A percentile compares a stretch with the other conserved stretches of the same genome.
phyloP scores from a whole-genome alignment of 768 basidiomycete genomes.

The Amanita molliuscula region DNA sequence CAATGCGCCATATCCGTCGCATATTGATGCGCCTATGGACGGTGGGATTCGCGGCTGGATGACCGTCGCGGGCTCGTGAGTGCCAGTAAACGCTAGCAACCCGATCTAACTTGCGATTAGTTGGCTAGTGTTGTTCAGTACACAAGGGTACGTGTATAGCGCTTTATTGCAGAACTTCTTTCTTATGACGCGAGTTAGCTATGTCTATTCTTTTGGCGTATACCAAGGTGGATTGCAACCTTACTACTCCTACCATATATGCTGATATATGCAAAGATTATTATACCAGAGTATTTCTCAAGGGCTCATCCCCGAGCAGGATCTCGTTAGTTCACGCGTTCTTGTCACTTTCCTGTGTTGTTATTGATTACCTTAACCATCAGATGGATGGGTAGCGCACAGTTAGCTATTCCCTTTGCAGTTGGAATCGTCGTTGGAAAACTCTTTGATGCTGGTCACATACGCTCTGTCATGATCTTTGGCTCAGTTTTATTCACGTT shows the following conservation, averaged over 20 bases:
- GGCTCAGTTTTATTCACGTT: constrained; percentile 15
- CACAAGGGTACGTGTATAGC: constrained; percentile 28
- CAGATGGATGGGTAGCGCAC: constrained; percentile 42
- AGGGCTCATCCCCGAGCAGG: constrained; percentile 29
- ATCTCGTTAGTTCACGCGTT: constrained; percentile 22
- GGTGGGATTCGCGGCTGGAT: constrained; percentile 32
- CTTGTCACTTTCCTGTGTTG: background rate
- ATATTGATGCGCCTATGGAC: constrained; percentile 15
- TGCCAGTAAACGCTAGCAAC: constrained; percentile 5
- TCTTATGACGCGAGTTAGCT: background rate
- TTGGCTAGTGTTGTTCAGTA: constrained; percentile 35
- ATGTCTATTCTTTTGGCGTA: constrained; percentile 15
- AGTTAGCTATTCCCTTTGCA: constrained; percentile 34
- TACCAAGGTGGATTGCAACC: constrained; percentile 21
- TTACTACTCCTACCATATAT: constrained; percentile 9
- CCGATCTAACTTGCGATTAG: constrained; percentile 11
- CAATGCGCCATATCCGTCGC: background rate
- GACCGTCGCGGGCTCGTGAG: constrained; percentile 34
- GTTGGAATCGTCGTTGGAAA: constrained; percentile 29
- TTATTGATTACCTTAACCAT: background rate
- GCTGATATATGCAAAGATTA: constrained; percentile 42
- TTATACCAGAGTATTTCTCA: constrained; percentile 29
- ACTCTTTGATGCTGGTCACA: constrained; percentile 39
- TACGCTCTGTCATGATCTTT: constrained; percentile 21
- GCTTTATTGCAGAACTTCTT: background rate